Evolutionary conservation across 2,329 filamentous ascomycete genomes (phyloP), one percentile per base, ranked within the genome.

Genomic region (Cercospora zeina): DNA sequence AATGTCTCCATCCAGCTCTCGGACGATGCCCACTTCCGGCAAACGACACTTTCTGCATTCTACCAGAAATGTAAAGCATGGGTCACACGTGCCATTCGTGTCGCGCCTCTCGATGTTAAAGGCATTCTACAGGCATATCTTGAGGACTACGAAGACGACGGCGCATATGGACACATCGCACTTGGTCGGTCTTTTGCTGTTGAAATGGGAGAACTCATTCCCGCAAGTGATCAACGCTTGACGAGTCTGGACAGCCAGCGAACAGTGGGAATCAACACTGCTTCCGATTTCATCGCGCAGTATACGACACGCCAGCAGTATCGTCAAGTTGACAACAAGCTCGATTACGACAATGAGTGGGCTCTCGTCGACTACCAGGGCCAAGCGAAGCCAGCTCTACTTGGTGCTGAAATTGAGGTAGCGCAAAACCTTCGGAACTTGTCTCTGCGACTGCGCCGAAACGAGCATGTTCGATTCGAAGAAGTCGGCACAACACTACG

Each of bases 231-330:
- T 73, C 91, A 96, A 72, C 86, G 91, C 65, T 82, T 99, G 45
- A 87, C 85, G 69, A 93, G 91, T 6, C 87, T 99, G 54, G 90
- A 96, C 68, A 84, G 83, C 36, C 84, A 90, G 65, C 87, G 89
- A 16, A 86, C 88, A 53, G 85, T 86, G 58, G 86, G 86, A 65
- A 88, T 97, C 74, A 96, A 97, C 74, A 92, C 93, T 10, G 92
- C 91, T 0, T 97, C 95, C 2, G 93, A 97, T 74, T 96, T 99
- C 70, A 87, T 99, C 72, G 92, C 95, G 1, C 93, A 99, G 73
- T 99, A 99, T 74, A 97, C 93, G 3, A 96, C 92, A 27, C 89
- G 95, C 37, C 96, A 99, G 74, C 93, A 96, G 72, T 99, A 99
- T 75, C 87, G 93, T 61, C 93, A 93, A 72, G 87, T 91, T 10